Evolutionary conservation across 2,329 filamentous ascomycete genomes (phyloP).

Genomic region (Fusarium sulawesiense): DNA sequence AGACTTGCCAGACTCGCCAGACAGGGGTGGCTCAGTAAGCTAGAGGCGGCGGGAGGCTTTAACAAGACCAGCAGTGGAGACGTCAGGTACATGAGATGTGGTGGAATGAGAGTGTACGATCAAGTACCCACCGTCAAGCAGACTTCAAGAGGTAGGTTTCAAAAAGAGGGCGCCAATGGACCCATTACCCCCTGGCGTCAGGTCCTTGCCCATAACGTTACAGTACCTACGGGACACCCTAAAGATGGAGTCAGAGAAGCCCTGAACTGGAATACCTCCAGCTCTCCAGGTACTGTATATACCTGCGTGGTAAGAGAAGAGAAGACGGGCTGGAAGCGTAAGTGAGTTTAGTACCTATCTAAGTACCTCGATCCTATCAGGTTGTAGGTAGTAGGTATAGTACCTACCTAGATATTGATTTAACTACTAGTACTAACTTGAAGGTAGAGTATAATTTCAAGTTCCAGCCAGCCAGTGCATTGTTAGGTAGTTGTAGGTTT

Average conservation of each 20-base stretch:
- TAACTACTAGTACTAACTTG: neutral
- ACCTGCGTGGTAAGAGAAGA: neutral
- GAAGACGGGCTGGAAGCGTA: neutral
- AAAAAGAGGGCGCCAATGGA: conserved; percentile 39
- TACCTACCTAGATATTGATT: neutral
- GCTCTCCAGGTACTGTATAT: too few relatives aligned
- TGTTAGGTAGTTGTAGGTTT: neutral
- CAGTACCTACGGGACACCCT: conserved; percentile 16
- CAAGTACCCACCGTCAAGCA: conserved; percentile 15
- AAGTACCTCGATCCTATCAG: neutral
- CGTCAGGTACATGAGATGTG: conserved; percentile 15
- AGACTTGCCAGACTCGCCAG: neutral
- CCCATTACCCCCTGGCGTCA: conserved; percentile 36
- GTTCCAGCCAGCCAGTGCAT: neutral
- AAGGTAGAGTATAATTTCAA: neutral
- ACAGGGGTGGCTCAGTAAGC: conserved; percentile 20
- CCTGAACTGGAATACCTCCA: neutral
- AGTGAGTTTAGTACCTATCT: too few relatives aligned
- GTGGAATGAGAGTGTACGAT: neutral
- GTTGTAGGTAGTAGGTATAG: too few relatives aligned
- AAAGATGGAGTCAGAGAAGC: conserved; percentile 17
- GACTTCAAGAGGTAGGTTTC: conserved; percentile 39
- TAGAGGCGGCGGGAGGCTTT: conserved; percentile 35
- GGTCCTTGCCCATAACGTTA: conserved; percentile 32
- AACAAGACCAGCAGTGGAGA: conserved; percentile 34